These are phyloP conservation scores for Neofusicoccum cordaticola DNA, from an alignment of 2,329 filamentous ascomycete genomes.

Conservation along the genomic window DNA sequence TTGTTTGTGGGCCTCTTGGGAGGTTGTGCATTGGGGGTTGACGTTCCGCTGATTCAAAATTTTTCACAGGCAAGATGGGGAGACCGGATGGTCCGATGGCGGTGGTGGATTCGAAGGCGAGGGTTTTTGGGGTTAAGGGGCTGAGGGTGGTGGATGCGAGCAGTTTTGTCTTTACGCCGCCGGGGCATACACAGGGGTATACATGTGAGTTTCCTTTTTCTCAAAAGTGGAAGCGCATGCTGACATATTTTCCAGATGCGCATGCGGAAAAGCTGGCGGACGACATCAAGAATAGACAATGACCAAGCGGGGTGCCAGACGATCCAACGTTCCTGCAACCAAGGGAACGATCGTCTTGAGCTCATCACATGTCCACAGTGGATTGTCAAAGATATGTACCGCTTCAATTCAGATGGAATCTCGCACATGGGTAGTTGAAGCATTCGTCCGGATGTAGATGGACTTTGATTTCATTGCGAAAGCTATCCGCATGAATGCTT, in stretches of 20 bases:
- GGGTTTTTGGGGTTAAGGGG: slow-evolving; percentile 29
- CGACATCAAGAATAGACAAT: slow-evolving; percentile 12
- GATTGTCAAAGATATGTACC: too few relatives aligned
- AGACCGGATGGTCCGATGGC: slow-evolving; percentile 29
- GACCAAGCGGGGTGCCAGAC: too few relatives aligned
- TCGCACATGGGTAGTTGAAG: too few relatives aligned
- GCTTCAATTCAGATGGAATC: too few relatives aligned
- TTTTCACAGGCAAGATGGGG: slow-evolving; percentile 22
- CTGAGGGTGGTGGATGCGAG: slow-evolving; percentile 30
- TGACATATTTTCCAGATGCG: neutral
- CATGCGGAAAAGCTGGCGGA: slow-evolving; percentile 19
- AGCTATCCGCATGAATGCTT: too few relatives aligned
- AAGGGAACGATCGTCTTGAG: too few relatives aligned
- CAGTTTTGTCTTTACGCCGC: slow-evolving; percentile 28
- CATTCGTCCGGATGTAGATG: too few relatives aligned
- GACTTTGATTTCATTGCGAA: too few relatives aligned
- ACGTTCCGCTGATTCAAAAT: neutral
- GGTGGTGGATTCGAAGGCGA: slow-evolving; percentile 34
- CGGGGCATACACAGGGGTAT: slow-evolving; percentile 29
- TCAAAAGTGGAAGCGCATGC: neutral
- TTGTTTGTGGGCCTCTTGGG: too few relatives aligned
- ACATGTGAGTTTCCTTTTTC: neutral
- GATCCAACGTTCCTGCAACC: too few relatives aligned
- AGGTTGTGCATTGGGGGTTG: neutral
- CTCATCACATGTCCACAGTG: too few relatives aligned